phyloP scores from a whole-genome alignment of 2,329 filamentous ascomycete genomes.

The Huntiella savannae region DNA sequence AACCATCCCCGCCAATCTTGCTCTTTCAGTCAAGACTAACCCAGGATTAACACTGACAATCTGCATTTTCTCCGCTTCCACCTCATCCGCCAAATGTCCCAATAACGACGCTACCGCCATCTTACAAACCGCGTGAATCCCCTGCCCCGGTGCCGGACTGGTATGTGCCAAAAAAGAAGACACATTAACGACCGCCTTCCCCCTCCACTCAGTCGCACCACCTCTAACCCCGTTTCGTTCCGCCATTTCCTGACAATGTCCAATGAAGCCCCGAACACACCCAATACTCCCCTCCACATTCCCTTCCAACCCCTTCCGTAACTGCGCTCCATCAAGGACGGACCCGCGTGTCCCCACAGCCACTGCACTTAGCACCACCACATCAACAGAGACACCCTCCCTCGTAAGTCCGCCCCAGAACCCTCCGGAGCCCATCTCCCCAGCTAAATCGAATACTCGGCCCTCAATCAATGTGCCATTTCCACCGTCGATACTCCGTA shows the following conservation, averaged over 20 bases:
- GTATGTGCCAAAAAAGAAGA: constrained; percentile 7
- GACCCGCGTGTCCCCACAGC: constrained; percentile 3
- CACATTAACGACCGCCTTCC: constrained; percentile 16
- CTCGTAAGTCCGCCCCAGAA: constrained; percentile 17
- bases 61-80: constrained; percentile 14
- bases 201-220: constrained; percentile 9
- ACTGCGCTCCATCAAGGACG: constrained; percentile 10
- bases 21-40: constrained; percentile 15
- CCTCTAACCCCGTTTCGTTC: not conserved
- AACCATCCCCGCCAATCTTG: constrained; percentile 12
- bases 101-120: constrained; percentile 19
- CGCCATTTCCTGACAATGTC: constrained; percentile 3
- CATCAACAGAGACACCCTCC: constrained; percentile 15
- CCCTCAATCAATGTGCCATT: constrained; percentile 12
- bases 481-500: constrained; percentile 8
- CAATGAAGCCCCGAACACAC: constrained; percentile 3
- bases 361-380: constrained; percentile 17
- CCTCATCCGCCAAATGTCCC: constrained; percentile 22
- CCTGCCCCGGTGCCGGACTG: not conserved
- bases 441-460: constrained; percentile 15
- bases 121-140: constrained; percentile 18
- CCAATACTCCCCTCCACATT: constrained; percentile 11
- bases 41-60: constrained; percentile 16
- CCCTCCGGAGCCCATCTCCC: constrained; percentile 12
- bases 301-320: not conserved